phyloP scores from a whole-genome alignment of 495 filamentous ascomycete species.

The Podospora tetraspora region DNA sequence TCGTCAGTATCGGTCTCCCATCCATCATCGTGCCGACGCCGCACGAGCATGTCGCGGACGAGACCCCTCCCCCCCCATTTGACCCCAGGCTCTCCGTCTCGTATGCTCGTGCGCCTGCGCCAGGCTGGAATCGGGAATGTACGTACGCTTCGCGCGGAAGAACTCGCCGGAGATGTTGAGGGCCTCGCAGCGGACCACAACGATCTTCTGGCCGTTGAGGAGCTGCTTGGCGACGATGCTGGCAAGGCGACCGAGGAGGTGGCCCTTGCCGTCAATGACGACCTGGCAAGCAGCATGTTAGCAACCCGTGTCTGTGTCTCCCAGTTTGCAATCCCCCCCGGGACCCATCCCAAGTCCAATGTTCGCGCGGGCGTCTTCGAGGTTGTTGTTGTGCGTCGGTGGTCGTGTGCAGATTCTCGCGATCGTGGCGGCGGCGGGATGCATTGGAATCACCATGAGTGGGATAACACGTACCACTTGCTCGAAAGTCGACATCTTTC shows the following conservation, averaged over 20 bases:
- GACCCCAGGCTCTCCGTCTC: not conserved
- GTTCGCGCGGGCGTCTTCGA: not conserved
- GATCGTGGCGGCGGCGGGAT: constrained; percentile 3
- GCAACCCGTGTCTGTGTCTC: constrained; percentile 15
- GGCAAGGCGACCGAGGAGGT: constrained; percentile 97
- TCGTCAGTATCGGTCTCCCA: constrained; percentile 28
- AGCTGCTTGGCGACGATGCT: constrained; percentile 99
- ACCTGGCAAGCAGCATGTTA: constrained; percentile 52
- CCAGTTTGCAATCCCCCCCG: not conserved
- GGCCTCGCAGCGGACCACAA: constrained; percentile 95
- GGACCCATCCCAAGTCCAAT: not conserved
- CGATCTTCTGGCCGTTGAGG: constrained; percentile 98
- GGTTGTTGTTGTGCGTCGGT: not conserved
- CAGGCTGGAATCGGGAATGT: constrained; percentile 15
- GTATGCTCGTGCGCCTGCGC: constrained; percentile 10
- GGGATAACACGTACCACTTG: constrained; percentile 72
- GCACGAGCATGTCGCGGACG: not conserved
- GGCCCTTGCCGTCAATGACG: constrained; percentile 99
- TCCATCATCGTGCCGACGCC: constrained; percentile 8
- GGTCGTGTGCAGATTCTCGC: constrained; percentile 1
- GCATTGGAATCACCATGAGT: constrained; percentile 9
- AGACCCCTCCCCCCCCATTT: constrained; percentile 6
- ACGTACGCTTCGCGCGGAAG: constrained; percentile 99
- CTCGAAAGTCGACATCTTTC: constrained; percentile 97
- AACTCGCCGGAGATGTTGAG: constrained; percentile 99